Conservation (phyloP, 1,139 yeast species). For the Kodamaea sp. region DNA sequence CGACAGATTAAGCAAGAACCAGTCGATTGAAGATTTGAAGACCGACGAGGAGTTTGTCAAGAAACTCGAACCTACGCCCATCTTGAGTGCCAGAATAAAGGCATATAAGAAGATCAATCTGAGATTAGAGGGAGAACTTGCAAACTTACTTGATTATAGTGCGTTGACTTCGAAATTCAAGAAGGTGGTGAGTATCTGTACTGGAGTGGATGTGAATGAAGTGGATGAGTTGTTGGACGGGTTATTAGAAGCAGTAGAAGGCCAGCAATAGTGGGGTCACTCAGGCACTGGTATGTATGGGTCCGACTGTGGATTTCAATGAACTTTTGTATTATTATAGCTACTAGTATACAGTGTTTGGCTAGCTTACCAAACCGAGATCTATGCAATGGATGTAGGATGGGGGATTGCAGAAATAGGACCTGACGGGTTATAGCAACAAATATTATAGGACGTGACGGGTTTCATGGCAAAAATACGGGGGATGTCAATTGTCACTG, state of each 20-base stretch:
- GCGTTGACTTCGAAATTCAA: constrained; percentile 83
- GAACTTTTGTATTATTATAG: constrained; percentile 4
- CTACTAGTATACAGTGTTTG: constrained; percentile 2
- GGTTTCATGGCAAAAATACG: too few species aligned
- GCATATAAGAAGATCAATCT: constrained; percentile 58
- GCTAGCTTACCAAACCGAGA: too few species aligned
- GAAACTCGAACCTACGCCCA: constrained; percentile 58
- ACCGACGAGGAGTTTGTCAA: constrained; percentile 26
- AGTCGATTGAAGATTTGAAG: constrained; percentile 28
- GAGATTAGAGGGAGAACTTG: constrained; percentile 51
- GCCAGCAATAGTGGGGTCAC: constrained; percentile 46
- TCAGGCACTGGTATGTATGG: too few species aligned
- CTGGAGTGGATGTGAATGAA: constrained; percentile 72
- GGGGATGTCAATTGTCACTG: too few species aligned
- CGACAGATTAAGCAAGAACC: constrained; percentile 45
- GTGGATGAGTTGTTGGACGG: constrained; percentile 87
- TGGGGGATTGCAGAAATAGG: too few species aligned
- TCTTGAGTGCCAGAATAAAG: constrained; percentile 72
- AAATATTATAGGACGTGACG: too few species aligned
- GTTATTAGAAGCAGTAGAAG: constrained; percentile 85
- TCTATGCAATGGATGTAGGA: too few species aligned
- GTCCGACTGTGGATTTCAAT: background rate
- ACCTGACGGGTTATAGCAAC: too few species aligned
- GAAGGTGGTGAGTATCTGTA: constrained; percentile 85
- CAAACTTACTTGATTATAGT: constrained; percentile 48